These are phyloP conservation scores for maize (Zea mays) DNA, from an alignment of 176 grass and related monocot genomes.

Conservation along the genomic window Zm-B73-REFERENCE-NAM-5.0 NC_050099.1:240215501-240216000, in stretches of 20 bases:
- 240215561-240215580: slow-evolving; percentile 23
- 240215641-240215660: background rate
- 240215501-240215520: slow-evolving; percentile 17
- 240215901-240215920: slow-evolving; percentile 16
- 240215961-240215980: background rate
- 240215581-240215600: slow-evolving; percentile 34
- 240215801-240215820: slow-evolving; percentile 71
- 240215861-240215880: background rate
- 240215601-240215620: background rate
- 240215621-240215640: background rate
- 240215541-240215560: background rate
- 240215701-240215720: background rate
- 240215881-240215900: background rate
- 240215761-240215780: background rate
- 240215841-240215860: slow-evolving; percentile 32
- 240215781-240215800: slow-evolving; percentile 73
- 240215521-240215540: slow-evolving; percentile 13
- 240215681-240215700: background rate
- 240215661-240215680: background rate
- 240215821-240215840: slow-evolving; percentile 58
- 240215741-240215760: background rate
- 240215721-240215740: background rate
- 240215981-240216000: slow-evolving; percentile 1
- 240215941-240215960: slow-evolving; percentile 7
- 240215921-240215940: background rate